Conservation (phyloP, 2,329 filamentous ascomycete species). For the Aspergillaceae sp. region DNA sequence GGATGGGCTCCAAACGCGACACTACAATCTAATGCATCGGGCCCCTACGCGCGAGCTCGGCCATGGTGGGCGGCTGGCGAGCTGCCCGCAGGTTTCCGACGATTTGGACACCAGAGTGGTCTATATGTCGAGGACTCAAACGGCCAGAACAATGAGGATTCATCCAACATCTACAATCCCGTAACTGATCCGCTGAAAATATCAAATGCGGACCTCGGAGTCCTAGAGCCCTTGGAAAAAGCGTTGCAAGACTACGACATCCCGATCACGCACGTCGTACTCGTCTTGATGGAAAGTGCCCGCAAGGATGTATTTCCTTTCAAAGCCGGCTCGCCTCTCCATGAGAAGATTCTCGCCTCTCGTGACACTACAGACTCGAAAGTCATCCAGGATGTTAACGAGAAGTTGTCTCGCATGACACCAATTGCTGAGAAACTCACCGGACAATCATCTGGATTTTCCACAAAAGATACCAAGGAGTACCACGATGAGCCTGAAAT, state of each 20-base stretch:
- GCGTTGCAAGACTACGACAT: conserved; percentile 16
- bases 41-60: background rate
- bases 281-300: conserved; percentile 25
- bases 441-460: conserved; percentile 16
- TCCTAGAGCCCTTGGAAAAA: conserved; percentile 16
- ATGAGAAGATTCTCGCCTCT: conserved; percentile 17
- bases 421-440: conserved; percentile 23
- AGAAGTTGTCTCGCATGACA: conserved; percentile 17
- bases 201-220: conserved; percentile 20
- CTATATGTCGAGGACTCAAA: background rate
- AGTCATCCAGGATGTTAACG: conserved; percentile 10
- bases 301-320: conserved; percentile 26
- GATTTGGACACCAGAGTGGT: conserved; percentile 11
- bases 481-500: conserved; percentile 12
- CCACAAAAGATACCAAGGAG: background rate
- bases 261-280: conserved; percentile 22
- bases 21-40: conserved; percentile 1
- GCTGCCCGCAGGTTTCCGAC: conserved; percentile 19
- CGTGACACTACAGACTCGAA: conserved; percentile 10
- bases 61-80: conserved; percentile 16
- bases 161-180: conserved; percentile 17
- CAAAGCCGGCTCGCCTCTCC: conserved; percentile 18
- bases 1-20: conserved; percentile 19
- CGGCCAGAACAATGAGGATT: conserved; percentile 1
- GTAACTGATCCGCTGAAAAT: conserved; percentile 23